Base-by-base conservation (phyloP, 805 yeast genomes). In the Yamadazyma endophytica region DNA sequence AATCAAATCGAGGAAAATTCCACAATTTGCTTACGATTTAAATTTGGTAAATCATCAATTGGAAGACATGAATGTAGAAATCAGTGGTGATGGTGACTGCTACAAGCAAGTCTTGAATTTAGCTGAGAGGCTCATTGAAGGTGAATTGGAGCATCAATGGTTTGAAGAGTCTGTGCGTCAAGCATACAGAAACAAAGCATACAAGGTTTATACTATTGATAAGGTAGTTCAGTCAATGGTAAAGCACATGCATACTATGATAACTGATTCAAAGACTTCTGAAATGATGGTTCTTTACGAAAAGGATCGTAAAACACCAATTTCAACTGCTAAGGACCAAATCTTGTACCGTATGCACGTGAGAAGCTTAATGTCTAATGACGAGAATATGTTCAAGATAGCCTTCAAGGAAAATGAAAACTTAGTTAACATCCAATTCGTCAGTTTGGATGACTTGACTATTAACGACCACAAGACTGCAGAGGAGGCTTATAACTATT, bases 151-250 rank as follows among this genome's bases (percentile, higher is more conserved):
- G 50, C 95, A 86, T 41, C 92, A 82, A 56, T 80, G 88, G 82
- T 94, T 84, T 56, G 99, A 92, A 63, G 98, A 92, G 58, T 75
- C 95, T 12, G 61, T 92, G 37, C 85, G 99, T 41, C 97, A 90
- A 66, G 96, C 94, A 0, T 92, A 84, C 64, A 76, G 92, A 50
- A 92, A 90, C 61, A 82, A 80, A 40, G 98, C 97, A 0, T 92
- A 84, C 65, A 87, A 87, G 55, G 61, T 92, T 35, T 90, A 88
- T 63, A 90, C 97, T 1, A 73, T 92, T 39, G 97, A 92, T 56
- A 92, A 89, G 61, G 95, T 89, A 16, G 75, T 88, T 13, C 95
- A 87, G 50, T 58, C 70, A 3, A 43, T 65, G 52, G 64, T 65
- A 8, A 92, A 92, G 56, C 96, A 92, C 55, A 77, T 88, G 56